Evolutionary conservation across 2,329 filamentous ascomycete species (phyloP).

Genomic region (Penicillium sp.): DNA sequence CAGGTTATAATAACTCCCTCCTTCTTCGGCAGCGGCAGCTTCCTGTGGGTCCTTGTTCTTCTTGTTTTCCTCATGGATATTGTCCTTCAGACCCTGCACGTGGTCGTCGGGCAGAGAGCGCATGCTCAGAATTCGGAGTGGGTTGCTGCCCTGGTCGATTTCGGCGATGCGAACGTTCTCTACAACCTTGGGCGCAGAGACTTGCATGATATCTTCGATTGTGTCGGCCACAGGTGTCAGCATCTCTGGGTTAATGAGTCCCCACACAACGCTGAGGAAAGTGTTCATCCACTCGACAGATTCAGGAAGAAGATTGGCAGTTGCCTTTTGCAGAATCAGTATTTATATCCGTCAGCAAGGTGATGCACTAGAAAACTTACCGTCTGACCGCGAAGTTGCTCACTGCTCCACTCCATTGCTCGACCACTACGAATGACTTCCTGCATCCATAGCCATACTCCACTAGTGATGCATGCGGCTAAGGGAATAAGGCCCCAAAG

Average conservation of each 20-base stretch:
- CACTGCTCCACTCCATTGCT: slow-evolving; percentile 82
- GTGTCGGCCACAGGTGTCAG: slow-evolving; percentile 90
- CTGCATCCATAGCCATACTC: slow-evolving; percentile 85
- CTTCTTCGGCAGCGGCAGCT: slow-evolving; percentile 82
- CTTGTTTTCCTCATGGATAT: slow-evolving; percentile 73
- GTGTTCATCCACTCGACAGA: slow-evolving; percentile 97
- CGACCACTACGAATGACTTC: slow-evolving; percentile 79
- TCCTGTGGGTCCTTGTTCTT: slow-evolving; percentile 83
- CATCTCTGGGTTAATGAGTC: slow-evolving; percentile 91
- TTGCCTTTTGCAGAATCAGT: slow-evolving; percentile 53
- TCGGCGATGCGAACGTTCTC: slow-evolving; percentile 94
- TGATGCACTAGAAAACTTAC: slow-evolving; percentile 40
- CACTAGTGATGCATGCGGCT: slow-evolving; percentile 67
- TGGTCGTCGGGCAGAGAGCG: slow-evolving; percentile 80
- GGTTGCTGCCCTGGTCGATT: slow-evolving; percentile 90
- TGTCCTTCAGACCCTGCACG: slow-evolving; percentile 76
- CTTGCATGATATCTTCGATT: slow-evolving; percentile 93
- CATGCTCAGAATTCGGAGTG: slow-evolving; percentile 81
- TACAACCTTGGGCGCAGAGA: slow-evolving; percentile 83
- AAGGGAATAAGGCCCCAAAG: slow-evolving; percentile 75
- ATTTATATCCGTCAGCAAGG: neutral
- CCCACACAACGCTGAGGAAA: slow-evolving; percentile 79
- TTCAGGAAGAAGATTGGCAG: slow-evolving; percentile 84
- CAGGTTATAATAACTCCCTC: slow-evolving; percentile 88
- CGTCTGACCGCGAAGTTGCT: slow-evolving; percentile 78